Evolutionary conservation across 2,329 filamentous ascomycete genomes (phyloP).

Genomic region (Coniochaeta pulveracea): DNA sequence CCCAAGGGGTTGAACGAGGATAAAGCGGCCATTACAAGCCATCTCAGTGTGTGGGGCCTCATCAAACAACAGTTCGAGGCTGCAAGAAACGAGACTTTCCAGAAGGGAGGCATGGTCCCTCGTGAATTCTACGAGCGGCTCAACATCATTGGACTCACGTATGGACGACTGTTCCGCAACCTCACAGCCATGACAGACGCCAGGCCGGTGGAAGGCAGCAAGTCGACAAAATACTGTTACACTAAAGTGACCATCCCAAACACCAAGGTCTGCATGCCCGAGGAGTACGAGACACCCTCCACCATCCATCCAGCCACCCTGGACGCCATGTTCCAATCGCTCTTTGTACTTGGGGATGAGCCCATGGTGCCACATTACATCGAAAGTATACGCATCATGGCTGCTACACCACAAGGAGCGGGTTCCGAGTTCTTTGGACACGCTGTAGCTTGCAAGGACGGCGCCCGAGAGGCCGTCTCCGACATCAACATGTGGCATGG

Average conservation of each 20-base stretch:
- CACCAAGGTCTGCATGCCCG: constrained; percentile 40
- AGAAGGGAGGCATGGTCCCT: constrained; percentile 17
- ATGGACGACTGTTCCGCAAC: constrained; percentile 38
- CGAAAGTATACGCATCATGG: constrained; percentile 33
- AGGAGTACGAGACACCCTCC: constrained; percentile 39
- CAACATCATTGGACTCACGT: constrained; percentile 38
- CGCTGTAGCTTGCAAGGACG: constrained; percentile 10
- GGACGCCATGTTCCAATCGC: constrained; percentile 42
- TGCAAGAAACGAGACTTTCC: too few relatives aligned
- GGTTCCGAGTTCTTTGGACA: constrained; percentile 27
- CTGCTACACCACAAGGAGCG: constrained; percentile 18
- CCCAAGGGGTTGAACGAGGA: constrained; percentile 8
- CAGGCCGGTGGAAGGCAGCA: neutral
- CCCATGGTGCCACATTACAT: constrained; percentile 39
- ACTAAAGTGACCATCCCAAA: constrained; percentile 31
- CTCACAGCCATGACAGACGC: constrained; percentile 21
- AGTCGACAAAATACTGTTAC: constrained; percentile 4
- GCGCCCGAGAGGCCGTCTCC: constrained; percentile 23
- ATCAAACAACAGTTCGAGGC: too few relatives aligned
- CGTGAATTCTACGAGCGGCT: constrained; percentile 36
- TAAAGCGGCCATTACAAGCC: constrained; percentile 9
- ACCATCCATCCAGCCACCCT: constrained; percentile 47
- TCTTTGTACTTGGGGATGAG: constrained; percentile 30
- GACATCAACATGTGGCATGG: constrained; percentile 30
- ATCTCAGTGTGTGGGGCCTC: too few relatives aligned